Conservation (phyloP, 1,284 basidiomycete species). For the Microbotryomycetes sp. region DNA sequence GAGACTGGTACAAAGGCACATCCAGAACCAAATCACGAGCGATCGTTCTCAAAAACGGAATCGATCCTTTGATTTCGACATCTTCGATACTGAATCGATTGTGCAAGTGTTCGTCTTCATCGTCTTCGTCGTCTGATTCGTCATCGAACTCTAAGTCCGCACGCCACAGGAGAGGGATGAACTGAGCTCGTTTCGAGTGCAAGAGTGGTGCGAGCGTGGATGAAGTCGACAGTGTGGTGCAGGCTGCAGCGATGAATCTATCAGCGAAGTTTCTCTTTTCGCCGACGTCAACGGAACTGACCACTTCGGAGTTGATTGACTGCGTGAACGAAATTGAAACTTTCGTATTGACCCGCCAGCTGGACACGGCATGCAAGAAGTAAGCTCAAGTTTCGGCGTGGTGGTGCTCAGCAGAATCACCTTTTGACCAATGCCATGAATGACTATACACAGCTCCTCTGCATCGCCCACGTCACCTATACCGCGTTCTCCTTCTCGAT, state of each 20-base stretch:
- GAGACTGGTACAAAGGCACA: conserved; percentile 40
- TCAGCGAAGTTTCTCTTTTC: not conserved
- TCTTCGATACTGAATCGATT: conserved; percentile 35
- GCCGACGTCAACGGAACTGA: not conserved
- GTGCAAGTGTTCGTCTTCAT: conserved; percentile 26
- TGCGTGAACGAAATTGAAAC: conserved; percentile 37
- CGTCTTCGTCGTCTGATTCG: conserved; percentile 32
- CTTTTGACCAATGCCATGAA: conserved; percentile 39
- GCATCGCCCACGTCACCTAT: conserved; percentile 24
- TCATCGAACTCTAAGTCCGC: conserved; percentile 34
- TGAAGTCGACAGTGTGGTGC: conserved; percentile 26
- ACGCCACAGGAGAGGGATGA: conserved; percentile 39
- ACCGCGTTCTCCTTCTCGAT: conserved; percentile 17
- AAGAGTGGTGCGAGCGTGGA: conserved; percentile 30
- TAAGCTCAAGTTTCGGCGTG: not conserved
- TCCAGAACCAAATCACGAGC: conserved; percentile 41
- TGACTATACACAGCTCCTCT: conserved; percentile 37
- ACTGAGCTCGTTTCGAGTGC: conserved; percentile 34
- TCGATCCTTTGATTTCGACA: conserved; percentile 32
- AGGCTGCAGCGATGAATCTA: not conserved
- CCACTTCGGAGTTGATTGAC: conserved; percentile 34
- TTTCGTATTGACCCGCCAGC: conserved; percentile 36
- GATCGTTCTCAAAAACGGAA: conserved; percentile 39
- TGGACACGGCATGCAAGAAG: not conserved
- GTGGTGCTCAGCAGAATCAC: conserved; percentile 7